A percentile compares a stretch with the other conserved stretches of the same genome.
These are phyloP conservation scores for Prosopis cineraria DNA, from an alignment of 306 rosid species.

Conservation along the genomic window DNA sequence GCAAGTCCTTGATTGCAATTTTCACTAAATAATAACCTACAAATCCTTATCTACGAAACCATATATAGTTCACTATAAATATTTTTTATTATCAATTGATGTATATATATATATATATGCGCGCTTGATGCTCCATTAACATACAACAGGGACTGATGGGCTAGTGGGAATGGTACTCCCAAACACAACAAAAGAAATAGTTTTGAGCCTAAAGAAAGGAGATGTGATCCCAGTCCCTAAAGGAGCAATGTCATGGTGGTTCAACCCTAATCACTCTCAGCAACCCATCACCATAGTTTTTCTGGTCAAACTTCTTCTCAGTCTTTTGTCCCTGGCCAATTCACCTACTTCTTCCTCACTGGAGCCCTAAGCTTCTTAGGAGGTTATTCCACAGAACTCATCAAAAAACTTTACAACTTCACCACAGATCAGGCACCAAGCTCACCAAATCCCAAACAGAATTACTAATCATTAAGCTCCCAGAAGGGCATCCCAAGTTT, in stretches of 20 bases:
- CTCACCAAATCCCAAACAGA: slow-evolving; percentile 45
- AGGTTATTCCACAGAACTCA: slow-evolving; percentile 43
- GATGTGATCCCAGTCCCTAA: slow-evolving; percentile 44
- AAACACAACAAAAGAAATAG: slow-evolving; percentile 35
- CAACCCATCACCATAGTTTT: slow-evolving; percentile 12
- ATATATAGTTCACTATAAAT: too few relatives aligned
- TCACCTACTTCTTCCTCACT: slow-evolving; percentile 39
- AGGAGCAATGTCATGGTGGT: slow-evolving; percentile 56
- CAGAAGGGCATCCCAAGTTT: slow-evolving; percentile 11
- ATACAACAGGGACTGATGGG: slow-evolving; percentile 41
- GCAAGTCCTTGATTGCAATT: too few relatives aligned
- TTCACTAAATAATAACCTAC: too few relatives aligned
- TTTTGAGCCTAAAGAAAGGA: slow-evolving; percentile 46
- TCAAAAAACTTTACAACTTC: slow-evolving; percentile 7
- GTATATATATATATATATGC: too few relatives aligned
- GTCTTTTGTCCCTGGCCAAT: slow-evolving; percentile 35
- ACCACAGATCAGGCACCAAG: slow-evolving; percentile 18
- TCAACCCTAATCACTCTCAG: slow-evolving; percentile 39
- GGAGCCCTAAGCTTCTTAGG: slow-evolving; percentile 40
- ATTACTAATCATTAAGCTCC: slow-evolving; percentile 31
- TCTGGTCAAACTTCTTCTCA: slow-evolving; percentile 34
- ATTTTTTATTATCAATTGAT: too few relatives aligned
- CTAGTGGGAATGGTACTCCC: slow-evolving; percentile 46
- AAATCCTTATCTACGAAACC: too few relatives aligned
- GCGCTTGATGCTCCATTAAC: background rate